Evolutionary conservation across 1,284 basidiomycete genomes (phyloP).

Genomic region (Irpex lacteus): DNA sequence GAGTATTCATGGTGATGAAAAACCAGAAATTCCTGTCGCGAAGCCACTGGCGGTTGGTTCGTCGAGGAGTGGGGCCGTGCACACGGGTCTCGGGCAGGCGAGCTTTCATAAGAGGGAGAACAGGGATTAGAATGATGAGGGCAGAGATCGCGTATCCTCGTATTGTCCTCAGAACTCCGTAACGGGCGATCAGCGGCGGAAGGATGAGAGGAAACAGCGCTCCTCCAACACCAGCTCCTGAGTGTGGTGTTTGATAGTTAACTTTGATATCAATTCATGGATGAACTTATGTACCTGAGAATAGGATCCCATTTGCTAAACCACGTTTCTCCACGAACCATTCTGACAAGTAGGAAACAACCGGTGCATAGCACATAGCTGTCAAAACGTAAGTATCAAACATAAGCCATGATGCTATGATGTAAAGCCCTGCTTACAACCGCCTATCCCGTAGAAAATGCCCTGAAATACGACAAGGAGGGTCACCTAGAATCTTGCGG

Average conservation of each 20-base stretch:
- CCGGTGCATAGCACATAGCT: constrained; percentile 22
- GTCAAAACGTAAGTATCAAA: not conserved
- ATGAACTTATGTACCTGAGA: constrained; percentile 21
- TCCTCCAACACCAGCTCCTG: constrained; percentile 35
- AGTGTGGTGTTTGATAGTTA: not conserved
- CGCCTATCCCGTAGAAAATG: constrained; percentile 28
- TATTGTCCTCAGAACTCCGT: constrained; percentile 27
- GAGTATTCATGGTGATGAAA: constrained; percentile 30
- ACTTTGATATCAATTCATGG: not conserved
- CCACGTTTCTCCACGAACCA: constrained; percentile 32
- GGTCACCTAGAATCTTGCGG: constrained; percentile 24
- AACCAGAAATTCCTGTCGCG: constrained; percentile 28
- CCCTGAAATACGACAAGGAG: constrained; percentile 29
- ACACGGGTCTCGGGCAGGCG: constrained; percentile 31
- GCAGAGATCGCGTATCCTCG: constrained; percentile 29
- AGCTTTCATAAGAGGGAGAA: constrained; percentile 32
- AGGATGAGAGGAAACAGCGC: constrained; percentile 35
- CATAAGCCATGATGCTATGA: not conserved
- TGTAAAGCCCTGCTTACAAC: constrained; percentile 18
- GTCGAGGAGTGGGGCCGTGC: constrained; percentile 19
- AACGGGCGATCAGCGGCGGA: constrained; percentile 26
- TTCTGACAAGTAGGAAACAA: constrained; percentile 29
- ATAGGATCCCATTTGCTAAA: constrained; percentile 31
- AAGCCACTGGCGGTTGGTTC: constrained; percentile 20
- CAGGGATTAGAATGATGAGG: constrained; percentile 21